Base-by-base conservation (phyloP, 495 filamentous ascomycete species). In the Penicillium lagena region DNA sequence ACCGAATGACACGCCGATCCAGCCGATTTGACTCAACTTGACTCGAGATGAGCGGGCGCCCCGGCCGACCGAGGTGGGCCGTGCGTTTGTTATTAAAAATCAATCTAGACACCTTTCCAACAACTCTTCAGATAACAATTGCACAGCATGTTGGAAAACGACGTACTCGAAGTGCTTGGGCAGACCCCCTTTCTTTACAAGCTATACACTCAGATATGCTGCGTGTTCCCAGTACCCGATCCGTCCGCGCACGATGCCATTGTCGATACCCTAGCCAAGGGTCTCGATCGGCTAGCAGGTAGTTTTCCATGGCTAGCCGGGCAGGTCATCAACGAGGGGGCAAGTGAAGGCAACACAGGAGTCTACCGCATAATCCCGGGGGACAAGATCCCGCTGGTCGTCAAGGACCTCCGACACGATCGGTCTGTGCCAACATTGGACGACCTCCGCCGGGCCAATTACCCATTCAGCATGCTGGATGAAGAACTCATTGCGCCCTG, bases 241-340 rank as follows among this genome's bases (percentile, higher is more conserved):
- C 27, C 41, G 27, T 62, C 56, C 7, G 45, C 47, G 27, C 46
- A 60, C 22, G 41, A 49, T 10, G 13, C 36, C 4, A 67, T 75
- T 40, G 48, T 63, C 43, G 36, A 42, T 12, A 63, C 51, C 0
- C 42, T 76, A n/a, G 51, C 38, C 12, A 45, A 49, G 12, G 70
- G 71, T 14, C 62, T 76, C 12, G 55, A 59, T 42, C 42, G 56
- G 31, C 55, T 76, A 11, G 42, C 60, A 27, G 44, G 40, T 9
- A 58, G 45, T 39, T 76, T 79, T 47, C 79, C 78, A 12, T 80
- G 77, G 76, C 46, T 78, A 34, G 67, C 78, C 9, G 77, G 77
- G 7, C 59, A 76, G 31, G 68, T 79, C n/a, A 51, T 77, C 32
- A 63, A 67, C 7, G 66, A 76, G 39, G 63, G 55, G 10, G 53